Conservation (phyloP, 2,329 filamentous ascomycete genomes). For the Ceratocystiopsis minuta region DNA sequence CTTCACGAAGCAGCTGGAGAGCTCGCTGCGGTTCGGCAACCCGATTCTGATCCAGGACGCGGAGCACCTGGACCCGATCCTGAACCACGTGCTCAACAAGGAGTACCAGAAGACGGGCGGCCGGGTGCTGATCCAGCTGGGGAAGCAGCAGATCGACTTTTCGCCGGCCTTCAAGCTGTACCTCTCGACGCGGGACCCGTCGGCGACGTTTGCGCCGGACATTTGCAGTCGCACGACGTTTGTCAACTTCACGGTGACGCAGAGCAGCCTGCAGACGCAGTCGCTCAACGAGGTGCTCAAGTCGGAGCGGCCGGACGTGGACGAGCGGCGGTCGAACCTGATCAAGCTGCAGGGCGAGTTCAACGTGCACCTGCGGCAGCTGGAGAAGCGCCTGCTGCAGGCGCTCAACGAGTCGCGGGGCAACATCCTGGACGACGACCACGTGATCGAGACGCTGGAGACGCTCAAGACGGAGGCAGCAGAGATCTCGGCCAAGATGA, state of each 20-base stretch:
- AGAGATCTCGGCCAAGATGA: conserved; percentile 91
- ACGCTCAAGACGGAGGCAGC: conserved; percentile 94
- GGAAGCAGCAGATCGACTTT: conserved; percentile 98
- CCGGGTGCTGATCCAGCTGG: conserved; percentile 92
- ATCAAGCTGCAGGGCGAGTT: conserved; percentile 99
- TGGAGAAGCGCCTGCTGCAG: conserved; percentile 86
- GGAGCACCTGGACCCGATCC: conserved; percentile 87
- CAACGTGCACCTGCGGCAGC: conserved; percentile 87
- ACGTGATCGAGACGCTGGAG: conserved; percentile 93
- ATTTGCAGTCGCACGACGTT: conserved; percentile 97
- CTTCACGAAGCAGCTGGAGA: conserved; percentile 95
- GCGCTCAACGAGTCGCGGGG: conserved; percentile 93
- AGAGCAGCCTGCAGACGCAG: conserved; percentile 96
- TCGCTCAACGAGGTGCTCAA: conserved; percentile 95
- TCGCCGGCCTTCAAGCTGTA: conserved; percentile 93
- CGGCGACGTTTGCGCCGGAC: conserved; percentile 82
- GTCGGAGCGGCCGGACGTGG: conserved; percentile 90
- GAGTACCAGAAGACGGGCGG: conserved; percentile 98
- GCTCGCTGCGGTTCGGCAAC: conserved; percentile 90
- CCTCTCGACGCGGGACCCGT: conserved; percentile 87
- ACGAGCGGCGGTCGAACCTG: conserved; percentile 87
- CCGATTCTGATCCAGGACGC: conserved; percentile 97
- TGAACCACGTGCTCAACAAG: conserved; percentile 98
- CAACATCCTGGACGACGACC: conserved; percentile 95
- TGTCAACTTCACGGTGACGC: conserved; percentile 98